Evolutionary conservation across 805 yeast genomes (phyloP).

Genomic region (Saturnispora mendoncae): DNA sequence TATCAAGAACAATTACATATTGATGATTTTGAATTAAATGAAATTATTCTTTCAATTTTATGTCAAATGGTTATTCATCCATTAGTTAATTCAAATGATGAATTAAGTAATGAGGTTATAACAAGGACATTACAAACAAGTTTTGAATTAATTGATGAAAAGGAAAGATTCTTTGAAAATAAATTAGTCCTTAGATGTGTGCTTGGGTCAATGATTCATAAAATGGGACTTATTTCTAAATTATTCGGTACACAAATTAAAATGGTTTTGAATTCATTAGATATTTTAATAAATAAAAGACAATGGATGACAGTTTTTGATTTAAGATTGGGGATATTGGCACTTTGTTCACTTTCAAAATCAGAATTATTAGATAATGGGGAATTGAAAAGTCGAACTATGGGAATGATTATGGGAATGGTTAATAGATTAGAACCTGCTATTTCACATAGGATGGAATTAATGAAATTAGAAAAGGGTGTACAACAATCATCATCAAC

Average conservation of each 20-base stretch:
- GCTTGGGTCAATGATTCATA: constrained; percentile 11
- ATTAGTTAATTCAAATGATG: constrained; percentile 6
- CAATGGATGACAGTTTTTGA: constrained; percentile 40
- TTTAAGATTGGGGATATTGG: constrained; percentile 43
- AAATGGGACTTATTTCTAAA: constrained; percentile 2
- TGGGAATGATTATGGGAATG: constrained; percentile 23
- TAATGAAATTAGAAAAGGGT: constrained; percentile 28
- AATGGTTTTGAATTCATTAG: constrained; percentile 6
- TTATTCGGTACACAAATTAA: constrained; percentile 9
- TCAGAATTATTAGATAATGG: constrained; percentile 20
- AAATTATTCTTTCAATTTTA: constrained; percentile 17
- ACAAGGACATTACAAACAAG: constrained; percentile 5
- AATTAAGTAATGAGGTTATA: constrained; percentile 11
- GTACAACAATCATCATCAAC: constrained; percentile 12
- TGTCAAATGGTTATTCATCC: constrained; percentile 11
- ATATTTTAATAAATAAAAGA: constrained; percentile 5
- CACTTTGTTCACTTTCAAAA: constrained; percentile 30
- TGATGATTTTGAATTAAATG: constrained; percentile 19
- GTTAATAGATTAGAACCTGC: constrained; percentile 34
- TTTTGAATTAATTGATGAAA: constrained; percentile 9
- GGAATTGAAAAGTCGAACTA: constrained; percentile 28
- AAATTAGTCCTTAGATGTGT: constrained; percentile 9
- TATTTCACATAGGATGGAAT: constrained; percentile 37
- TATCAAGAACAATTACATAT: constrained; percentile 15
- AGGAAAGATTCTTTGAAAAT: constrained; percentile 14